Evolutionary conservation across 257 asterid species (phyloP), one percentile per base, ranked within the genome.

Genomic region (Hygrophila difformis): DNA sequence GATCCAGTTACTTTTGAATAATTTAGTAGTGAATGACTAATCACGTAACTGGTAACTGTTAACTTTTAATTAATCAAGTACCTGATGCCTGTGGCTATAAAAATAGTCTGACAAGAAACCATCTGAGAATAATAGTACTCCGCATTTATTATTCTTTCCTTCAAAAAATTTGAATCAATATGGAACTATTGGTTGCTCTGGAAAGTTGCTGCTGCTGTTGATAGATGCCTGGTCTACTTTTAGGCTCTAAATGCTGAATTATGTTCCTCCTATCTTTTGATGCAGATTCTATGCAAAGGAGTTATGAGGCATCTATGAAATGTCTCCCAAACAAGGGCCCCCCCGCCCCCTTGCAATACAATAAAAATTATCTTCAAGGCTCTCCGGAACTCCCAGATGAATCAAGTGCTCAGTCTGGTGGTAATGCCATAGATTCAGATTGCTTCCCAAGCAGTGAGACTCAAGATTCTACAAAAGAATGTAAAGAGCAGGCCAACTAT

Each of bases 241-340:
- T 47, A 8, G 17, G 36, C 12, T 39, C 22, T 42, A 47, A 17
- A 42, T 28, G 39, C 12, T 26, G 31, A 26, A 23, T 44, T 61
- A 39, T 71, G 54, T 48, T 48, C 8, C 31, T 44, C 44, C 42
- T 48, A 9, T 11, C 18, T 45, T 46, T 37, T 49, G 28, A 49
- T 65, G 69, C 84, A 78, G 93, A 69, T 72, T 56, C 70, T 48
- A 22, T 62, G 60, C 75, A 63, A 53, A 53, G 61, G 49, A 67
- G 63, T 69, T 65, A 73, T 33, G 92, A 73, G 85, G 79, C 87
- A 57, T 63, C 82, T 10, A 37, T 65, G 42, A 81, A 62, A 61
- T 63, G 82, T 80, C 70, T 73, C 70, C 83, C 61, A 47, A 73
- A 55, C 69, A 74, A 69, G 61, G 69, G 66, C 23, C 69, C 43